phyloP scores from a whole-genome alignment of 305 asterid species.

The Striga hermonthica region DNA sequence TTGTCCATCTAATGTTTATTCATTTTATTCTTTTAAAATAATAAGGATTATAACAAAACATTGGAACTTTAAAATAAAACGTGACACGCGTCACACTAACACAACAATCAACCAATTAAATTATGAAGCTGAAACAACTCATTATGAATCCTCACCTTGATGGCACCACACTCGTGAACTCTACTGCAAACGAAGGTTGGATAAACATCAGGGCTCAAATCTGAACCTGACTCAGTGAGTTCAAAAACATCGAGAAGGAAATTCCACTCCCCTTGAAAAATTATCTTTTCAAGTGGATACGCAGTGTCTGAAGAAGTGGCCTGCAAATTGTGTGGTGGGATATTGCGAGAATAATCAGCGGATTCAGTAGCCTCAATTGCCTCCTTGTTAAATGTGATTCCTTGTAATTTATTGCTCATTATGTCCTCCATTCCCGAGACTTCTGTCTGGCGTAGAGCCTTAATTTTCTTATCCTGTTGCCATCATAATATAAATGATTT shows the following conservation, averaged over 20 bases:
- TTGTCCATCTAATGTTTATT: too few relatives aligned
- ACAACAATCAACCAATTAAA: neutral
- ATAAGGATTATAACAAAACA: too few relatives aligned
- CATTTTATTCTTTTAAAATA: too few relatives aligned
- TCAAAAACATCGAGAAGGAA: constrained; percentile 60
- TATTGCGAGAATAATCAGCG: constrained; percentile 40
- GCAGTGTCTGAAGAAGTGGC: constrained; percentile 63
- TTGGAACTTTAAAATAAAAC: constrained; percentile 4
- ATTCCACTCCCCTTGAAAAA: constrained; percentile 81
- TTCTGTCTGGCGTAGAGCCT: constrained; percentile 42
- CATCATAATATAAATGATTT: neutral
- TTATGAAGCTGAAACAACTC: constrained; percentile 4
- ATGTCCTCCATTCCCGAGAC: constrained; percentile 44
- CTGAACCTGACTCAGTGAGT: constrained; percentile 40
- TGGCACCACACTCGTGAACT: constrained; percentile 38
- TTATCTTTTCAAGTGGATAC: constrained; percentile 78
- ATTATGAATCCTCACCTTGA: constrained; percentile 47
- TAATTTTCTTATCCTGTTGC: constrained; percentile 50
- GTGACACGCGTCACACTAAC: neutral
- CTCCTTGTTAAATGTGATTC: constrained; percentile 43
- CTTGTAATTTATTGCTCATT: constrained; percentile 44
- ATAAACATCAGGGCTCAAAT: constrained; percentile 40
- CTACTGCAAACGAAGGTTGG: constrained; percentile 83
- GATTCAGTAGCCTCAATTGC: constrained; percentile 48
- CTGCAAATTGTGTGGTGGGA: constrained; percentile 67